Conservation (phyloP, 331 rosid genomes). For the Phaseolus coccineus region DNA sequence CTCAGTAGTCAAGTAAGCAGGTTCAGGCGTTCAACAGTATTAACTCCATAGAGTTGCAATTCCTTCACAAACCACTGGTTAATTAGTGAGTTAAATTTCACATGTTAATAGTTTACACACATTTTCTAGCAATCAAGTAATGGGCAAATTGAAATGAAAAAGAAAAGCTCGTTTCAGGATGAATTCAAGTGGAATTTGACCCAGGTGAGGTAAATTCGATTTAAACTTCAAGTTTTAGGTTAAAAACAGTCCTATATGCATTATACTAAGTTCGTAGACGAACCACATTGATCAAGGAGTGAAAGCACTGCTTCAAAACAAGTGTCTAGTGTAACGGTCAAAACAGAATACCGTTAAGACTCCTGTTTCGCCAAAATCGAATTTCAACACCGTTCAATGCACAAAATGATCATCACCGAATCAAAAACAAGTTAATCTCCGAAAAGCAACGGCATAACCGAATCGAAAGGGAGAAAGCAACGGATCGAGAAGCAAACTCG, state of each 20-base stretch:
- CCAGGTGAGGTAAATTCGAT: constrained; percentile 18
- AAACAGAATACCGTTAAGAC: constrained; percentile 46
- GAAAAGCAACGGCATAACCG: constrained; percentile 41
- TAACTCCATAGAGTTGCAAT: constrained; percentile 32
- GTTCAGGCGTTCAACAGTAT: constrained; percentile 25
- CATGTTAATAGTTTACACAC: constrained; percentile 14
- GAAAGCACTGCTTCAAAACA: constrained; percentile 39
- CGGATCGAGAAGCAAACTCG: constrained; percentile 72
- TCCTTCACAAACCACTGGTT: constrained; percentile 20
- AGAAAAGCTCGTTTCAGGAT: constrained; percentile 25
- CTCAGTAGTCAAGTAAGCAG: constrained; percentile 13
- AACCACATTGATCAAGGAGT: constrained; percentile 36
- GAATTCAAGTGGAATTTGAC: constrained; percentile 38
- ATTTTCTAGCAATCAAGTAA: constrained; percentile 38
- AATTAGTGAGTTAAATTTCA: constrained; percentile 24
- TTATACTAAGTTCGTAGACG: constrained; percentile 14
- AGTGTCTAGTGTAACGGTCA: constrained; percentile 50
- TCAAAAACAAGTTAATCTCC: constrained; percentile 44
- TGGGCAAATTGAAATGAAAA: constrained; percentile 14
- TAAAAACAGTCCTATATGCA: constrained; percentile 20
- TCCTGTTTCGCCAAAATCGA: constrained; percentile 39
- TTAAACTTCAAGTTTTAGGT: constrained; percentile 46
- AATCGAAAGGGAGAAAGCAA: constrained; percentile 47
- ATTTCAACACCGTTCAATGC: constrained; percentile 43
- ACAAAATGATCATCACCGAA: constrained; percentile 45